phyloP scores from a whole-genome alignment of 257 asterid genomes.

The Solanum lignicaule region DNA sequence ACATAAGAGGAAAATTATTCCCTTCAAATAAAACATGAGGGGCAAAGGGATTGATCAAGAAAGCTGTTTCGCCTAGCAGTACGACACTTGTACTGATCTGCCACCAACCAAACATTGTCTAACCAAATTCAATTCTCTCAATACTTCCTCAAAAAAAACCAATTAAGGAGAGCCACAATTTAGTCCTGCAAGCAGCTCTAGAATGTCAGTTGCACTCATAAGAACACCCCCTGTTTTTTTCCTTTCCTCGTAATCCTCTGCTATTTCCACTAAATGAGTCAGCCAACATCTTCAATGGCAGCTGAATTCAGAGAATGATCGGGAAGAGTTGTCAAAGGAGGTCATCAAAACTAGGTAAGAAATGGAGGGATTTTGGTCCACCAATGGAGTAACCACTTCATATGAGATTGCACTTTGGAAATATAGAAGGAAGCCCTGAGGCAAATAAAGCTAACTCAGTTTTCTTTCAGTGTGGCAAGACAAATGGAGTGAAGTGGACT shows the following conservation, averaged over 20 bases:
- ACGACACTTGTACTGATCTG: neutral
- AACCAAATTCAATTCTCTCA: neutral
- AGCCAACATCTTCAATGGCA: neutral
- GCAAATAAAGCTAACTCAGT: neutral
- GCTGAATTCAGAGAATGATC: neutral
- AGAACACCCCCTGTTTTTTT: neutral
- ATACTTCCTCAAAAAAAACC: neutral
- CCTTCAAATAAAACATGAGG: neutral
- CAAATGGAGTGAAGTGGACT: neutral
- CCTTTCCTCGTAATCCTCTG: neutral
- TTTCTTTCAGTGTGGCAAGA: neutral
- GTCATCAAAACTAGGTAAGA: neutral
- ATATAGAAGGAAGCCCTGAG: neutral
- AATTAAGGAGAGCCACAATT: neutral
- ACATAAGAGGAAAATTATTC: neutral
- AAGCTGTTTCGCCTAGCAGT: neutral
- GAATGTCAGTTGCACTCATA: neutral
- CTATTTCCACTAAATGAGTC: neutral
- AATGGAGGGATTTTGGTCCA: neutral
- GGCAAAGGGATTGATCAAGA: neutral
- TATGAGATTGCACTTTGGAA: neutral
- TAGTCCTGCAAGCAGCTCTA: neutral
- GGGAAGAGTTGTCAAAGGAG: neutral
- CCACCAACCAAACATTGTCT: neutral
- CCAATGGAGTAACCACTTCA: neutral